Percentiles rank a stretch among this genome's conserved stretches.
Evolutionary conservation across 2,329 filamentous ascomycete species (phyloP).

Genomic region (Aureobasidium leucospermi): DNA sequence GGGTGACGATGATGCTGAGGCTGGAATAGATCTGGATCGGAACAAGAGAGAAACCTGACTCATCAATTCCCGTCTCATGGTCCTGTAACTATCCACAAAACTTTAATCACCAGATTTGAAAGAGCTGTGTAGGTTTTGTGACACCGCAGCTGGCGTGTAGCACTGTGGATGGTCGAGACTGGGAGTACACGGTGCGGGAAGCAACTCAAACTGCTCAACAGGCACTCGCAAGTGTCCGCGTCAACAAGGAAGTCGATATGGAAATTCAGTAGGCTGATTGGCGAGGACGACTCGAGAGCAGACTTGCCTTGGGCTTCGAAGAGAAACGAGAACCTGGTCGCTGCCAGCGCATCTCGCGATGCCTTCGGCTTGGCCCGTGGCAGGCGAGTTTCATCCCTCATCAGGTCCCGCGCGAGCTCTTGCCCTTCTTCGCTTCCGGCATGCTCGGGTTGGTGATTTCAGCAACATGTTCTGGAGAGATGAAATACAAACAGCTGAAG

Average conservation of each 20-base stretch:
- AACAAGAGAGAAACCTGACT: conserved; percentile 1
- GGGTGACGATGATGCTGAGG: not conserved
- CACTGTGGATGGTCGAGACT: not conserved
- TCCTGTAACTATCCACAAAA: not conserved
- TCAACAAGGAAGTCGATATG: not conserved
- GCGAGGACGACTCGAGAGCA: not conserved
- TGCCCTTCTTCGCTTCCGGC: not conserved
- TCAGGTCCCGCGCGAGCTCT: not conserved
- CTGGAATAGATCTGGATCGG: conserved; percentile 6
- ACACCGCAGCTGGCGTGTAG: conserved; percentile 4
- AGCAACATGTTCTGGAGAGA: not conserved
- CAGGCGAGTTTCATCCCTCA: not conserved
- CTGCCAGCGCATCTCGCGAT: conserved; percentile 8
- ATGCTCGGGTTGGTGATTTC: not conserved
- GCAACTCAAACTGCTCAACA: not conserved
- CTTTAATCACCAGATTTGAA: not conserved
- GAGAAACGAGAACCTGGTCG: not conserved
- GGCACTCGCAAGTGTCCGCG: not conserved
- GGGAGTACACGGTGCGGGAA: not conserved
- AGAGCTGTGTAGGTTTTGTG: not conserved
- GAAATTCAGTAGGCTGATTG: not conserved
- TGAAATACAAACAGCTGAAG: not conserved
- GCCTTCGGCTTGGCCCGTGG: conserved; percentile 10
- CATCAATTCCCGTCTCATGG: conserved; percentile 2
- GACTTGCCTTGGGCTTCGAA: conserved; percentile 6